Base-by-base conservation (phyloP, 306 rosid genomes). In the Cajanus cajan region DNA sequence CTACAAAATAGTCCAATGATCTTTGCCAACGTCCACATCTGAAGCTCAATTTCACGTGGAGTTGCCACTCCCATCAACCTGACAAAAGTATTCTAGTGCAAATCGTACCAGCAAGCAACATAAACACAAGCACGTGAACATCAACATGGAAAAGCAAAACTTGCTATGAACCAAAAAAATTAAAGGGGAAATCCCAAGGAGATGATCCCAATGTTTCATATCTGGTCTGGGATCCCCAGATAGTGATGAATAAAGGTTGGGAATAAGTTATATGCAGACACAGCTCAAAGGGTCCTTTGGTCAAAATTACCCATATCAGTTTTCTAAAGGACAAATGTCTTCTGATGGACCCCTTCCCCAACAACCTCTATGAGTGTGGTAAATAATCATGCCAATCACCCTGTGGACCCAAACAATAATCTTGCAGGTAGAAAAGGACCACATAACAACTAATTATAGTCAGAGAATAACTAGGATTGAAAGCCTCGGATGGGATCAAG, bases 341-440 rank as follows among this genome's bases (percentile, higher is more conserved):
- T 50, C 65, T 24, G 69, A 9, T 76, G 87, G 73, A 61, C 84
- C 79, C 41, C 45, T 15, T 22, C 15, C 62, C 62, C 36, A 57
- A 22, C 51, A 7, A n/a, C 77, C 64, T 39, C 25, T 37, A 45
- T 19, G 33, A 50, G 71, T 71, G 59, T 62, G 70, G 77, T 34
- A 18, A 48, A 54, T 28, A 55, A 70, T 71, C 59, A 74, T 74
- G 57, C 62, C 73, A 40, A 77, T 78, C 86, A 79, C 81, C 22
- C 59, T 63, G 80, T 61, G 82, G 89, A 83, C 89, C 87, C 87
- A 34, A 85, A 47, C 87, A 85, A 85, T 81, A 84, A 73, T 77
- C 33, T 79, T 73, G 51, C 64, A 22, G 68, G 37, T 70, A 48
- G 86, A 86, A 81, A 77, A 81, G 51, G 89, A 85, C 87, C 61